phyloP scores from a whole-genome alignment of 176 grass and related monocot genomes.

The Elymus sibiricus region DNA sequence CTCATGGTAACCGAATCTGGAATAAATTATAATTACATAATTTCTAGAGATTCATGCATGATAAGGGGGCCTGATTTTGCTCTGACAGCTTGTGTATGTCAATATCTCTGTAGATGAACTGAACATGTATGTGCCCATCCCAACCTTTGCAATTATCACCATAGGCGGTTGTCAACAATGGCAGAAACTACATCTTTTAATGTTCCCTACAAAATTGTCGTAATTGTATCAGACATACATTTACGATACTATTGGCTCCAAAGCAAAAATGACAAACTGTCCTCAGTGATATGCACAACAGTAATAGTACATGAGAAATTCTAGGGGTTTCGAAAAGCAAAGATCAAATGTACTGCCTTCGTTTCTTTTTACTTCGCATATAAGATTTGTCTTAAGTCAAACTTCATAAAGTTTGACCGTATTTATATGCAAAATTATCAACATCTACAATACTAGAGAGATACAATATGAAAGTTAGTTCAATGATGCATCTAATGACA shows the following conservation, averaged over 20 bases:
- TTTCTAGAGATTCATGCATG: background rate
- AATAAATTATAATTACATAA: background rate
- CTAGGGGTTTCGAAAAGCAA: too few relatives aligned
- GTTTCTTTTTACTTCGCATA: too few relatives aligned
- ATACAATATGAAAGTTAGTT: too few relatives aligned
- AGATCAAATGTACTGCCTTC: too few relatives aligned
- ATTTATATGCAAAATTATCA: too few relatives aligned
- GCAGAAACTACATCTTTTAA: slow-evolving; percentile 52
- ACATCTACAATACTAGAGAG: too few relatives aligned
- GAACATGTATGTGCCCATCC: background rate
- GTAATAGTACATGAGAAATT: background rate
- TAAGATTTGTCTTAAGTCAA: too few relatives aligned
- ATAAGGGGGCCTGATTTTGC: background rate
- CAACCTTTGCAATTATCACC: slow-evolving; percentile 33
- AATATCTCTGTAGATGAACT: background rate
- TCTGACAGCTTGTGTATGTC: background rate
- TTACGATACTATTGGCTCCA: background rate
- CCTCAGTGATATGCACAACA: background rate
- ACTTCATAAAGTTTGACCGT: too few relatives aligned
- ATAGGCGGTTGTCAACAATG: slow-evolving; percentile 49
- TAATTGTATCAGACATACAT: background rate
- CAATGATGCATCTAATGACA: too few relatives aligned
- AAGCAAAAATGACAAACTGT: background rate
- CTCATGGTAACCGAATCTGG: background rate
- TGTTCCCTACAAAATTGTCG: slow-evolving; percentile 33